phyloP scores from a whole-genome alignment of 1,284 basidiomycete genomes.

The Pyrrhoderma noxium region DNA sequence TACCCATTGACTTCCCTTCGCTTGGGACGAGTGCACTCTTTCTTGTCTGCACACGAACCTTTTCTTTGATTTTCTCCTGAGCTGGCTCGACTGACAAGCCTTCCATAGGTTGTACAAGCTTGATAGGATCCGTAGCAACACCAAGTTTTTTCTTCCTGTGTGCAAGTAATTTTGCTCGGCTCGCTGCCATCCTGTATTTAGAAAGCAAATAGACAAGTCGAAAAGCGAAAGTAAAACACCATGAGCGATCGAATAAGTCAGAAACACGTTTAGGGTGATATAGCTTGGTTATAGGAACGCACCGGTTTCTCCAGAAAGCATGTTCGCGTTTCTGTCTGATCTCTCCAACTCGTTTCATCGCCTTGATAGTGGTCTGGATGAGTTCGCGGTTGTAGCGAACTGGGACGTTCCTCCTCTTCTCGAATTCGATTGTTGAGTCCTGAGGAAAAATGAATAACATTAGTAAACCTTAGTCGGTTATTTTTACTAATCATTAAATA shows the following conservation, averaged over 20 bases:
- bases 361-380: slow-evolving; percentile 90
- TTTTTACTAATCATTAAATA: too few relatives aligned
- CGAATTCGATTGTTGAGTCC: slow-evolving; percentile 99
- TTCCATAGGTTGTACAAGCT: slow-evolving; percentile 63
- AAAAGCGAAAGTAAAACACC: background rate
- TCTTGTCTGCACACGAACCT: slow-evolving; percentile 72
- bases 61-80: slow-evolving; percentile 55
- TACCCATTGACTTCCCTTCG: slow-evolving; percentile 73
- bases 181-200: slow-evolving; percentile 72
- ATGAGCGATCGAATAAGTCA: too few relatives aligned
- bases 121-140: slow-evolving; percentile 40
- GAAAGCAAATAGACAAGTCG: slow-evolving; percentile 10
- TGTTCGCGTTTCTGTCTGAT: slow-evolving; percentile 88
- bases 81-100: slow-evolving; percentile 34
- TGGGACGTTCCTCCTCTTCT: slow-evolving; percentile 97
- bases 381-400: slow-evolving; percentile 97
- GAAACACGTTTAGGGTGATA: too few relatives aligned
- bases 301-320: slow-evolving; percentile 97
- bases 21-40: slow-evolving; percentile 70
- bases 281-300: slow-evolving; percentile 21
- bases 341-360: slow-evolving; percentile 93
- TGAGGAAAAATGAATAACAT: too few relatives aligned
- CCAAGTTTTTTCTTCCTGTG: slow-evolving; percentile 61
- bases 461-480: background rate
- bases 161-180: slow-evolving; percentile 62